Percentiles rank a stretch among this genome's conserved stretches.
These are phyloP conservation scores for Przewalskia tangutica DNA, from an alignment of 257 asterid species.

Conservation along the genomic window DNA sequence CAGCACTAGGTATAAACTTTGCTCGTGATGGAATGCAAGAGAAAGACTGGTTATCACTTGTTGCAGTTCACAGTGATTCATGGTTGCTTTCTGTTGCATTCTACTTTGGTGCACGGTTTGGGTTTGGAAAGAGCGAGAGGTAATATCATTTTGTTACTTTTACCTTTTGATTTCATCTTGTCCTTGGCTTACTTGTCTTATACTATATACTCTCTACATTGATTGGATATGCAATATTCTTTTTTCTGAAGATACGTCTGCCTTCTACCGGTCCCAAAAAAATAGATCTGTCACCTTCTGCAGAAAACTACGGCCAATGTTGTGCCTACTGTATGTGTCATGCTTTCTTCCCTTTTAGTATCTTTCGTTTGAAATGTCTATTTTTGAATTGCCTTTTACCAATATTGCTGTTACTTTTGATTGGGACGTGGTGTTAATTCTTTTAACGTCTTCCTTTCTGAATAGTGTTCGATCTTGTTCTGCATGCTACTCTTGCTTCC, in stretches of 20 bases:
- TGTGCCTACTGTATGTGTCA: neutral
- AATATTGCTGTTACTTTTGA: neutral
- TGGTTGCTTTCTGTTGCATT: constrained; percentile 49
- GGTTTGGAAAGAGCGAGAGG: constrained; percentile 42
- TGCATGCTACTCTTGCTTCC: neutral
- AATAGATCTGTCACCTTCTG: neutral
- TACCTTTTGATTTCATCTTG: neutral
- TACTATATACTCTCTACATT: neutral
- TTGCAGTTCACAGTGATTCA: constrained; percentile 48
- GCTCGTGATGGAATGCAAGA: constrained; percentile 41
- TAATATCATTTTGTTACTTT: constrained; percentile 3
- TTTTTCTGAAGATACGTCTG: neutral
- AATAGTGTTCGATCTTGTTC: neutral
- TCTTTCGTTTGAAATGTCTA: neutral
- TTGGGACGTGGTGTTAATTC: neutral
- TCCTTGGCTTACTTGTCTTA: neutral
- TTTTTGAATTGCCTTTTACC: neutral
- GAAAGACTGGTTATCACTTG: constrained; percentile 43
- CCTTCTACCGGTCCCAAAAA: neutral
- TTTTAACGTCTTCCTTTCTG: neutral
- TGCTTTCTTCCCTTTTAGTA: neutral
- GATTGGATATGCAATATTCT: neutral
- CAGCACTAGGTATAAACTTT: constrained; percentile 48
- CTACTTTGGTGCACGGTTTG: constrained; percentile 43
- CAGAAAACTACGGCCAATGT: neutral